These are phyloP conservation scores for Phylloporus sp. DNA, from an alignment of 768 basidiomycete genomes.

Conservation along the genomic window DNA sequence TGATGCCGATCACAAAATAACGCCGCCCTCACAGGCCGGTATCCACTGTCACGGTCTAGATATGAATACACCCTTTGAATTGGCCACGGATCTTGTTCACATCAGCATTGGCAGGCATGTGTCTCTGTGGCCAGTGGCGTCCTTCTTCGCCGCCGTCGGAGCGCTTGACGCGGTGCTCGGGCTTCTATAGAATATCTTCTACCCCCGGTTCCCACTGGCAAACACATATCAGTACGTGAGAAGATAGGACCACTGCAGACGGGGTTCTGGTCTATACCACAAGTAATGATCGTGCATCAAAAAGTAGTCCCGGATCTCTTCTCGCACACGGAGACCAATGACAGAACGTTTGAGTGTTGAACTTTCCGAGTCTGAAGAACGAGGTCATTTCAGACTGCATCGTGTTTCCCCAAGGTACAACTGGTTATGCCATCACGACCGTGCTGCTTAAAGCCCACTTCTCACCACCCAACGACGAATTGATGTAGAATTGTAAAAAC, in stretches of 20 bases:
- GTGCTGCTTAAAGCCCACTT: neutral
- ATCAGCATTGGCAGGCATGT: neutral
- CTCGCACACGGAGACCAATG: neutral
- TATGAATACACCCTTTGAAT: too few species aligned
- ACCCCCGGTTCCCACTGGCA: neutral
- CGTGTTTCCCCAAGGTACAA: too few species aligned
- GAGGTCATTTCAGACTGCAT: too few species aligned
- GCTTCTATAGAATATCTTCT: slow-evolving; percentile 7
- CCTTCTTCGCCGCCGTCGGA: slow-evolving; percentile 9
- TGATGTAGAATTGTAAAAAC: neutral
- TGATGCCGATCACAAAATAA: too few species aligned
- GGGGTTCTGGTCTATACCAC: too few species aligned
- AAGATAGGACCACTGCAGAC: too few species aligned
- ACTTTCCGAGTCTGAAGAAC: too few species aligned
- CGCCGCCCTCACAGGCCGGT: too few species aligned
- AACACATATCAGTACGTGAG: neutral
- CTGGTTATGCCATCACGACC: too few species aligned
- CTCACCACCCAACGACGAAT: neutral
- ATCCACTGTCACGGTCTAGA: too few species aligned
- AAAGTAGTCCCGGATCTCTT: neutral
- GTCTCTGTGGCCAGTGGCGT: slow-evolving; percentile 7
- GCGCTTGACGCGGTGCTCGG: slow-evolving; percentile 14
- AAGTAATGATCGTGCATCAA: neutral
- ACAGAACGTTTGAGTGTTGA: too few species aligned
- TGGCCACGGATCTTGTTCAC: too few species aligned